A percentile compares a stretch with the other conserved stretches of the same genome.
Conservation (phyloP, 257 asterid species). For the Nicotiana sylvestris region DNA sequence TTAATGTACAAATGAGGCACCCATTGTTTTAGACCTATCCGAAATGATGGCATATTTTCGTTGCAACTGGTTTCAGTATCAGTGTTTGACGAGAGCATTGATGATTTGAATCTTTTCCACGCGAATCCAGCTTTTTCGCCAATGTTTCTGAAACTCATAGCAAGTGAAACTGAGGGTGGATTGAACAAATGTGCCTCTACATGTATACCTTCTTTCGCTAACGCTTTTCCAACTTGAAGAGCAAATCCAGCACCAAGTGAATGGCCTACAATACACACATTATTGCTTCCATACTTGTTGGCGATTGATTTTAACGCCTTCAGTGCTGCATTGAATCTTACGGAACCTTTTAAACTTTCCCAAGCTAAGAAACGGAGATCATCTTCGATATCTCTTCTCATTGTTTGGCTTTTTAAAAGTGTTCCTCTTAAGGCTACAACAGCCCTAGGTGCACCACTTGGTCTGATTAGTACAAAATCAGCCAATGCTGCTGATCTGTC, state of each 20-base stretch:
- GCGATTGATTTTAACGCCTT: constrained; percentile 42
- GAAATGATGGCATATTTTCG: not conserved
- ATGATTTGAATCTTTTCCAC: constrained; percentile 54
- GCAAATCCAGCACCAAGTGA: constrained; percentile 84
- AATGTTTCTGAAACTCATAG: constrained; percentile 49
- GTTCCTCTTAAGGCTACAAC: constrained; percentile 69
- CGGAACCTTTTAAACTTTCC: constrained; percentile 72
- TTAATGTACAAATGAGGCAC: constrained; percentile 66
- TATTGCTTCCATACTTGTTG: constrained; percentile 53
- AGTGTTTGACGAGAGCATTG: constrained; percentile 38
- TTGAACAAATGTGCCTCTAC: constrained; percentile 76
- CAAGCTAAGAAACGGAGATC: constrained; percentile 69
- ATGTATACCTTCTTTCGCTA: constrained; percentile 63
- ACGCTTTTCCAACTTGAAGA: constrained; percentile 64
- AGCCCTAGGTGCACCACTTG: constrained; percentile 71
- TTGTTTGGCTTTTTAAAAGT: constrained; percentile 59
- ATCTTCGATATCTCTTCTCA: constrained; percentile 70
- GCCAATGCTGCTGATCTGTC: constrained; percentile 67
- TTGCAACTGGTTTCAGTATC: constrained; percentile 12
- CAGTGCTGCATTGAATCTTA: constrained; percentile 43
- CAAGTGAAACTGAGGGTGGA: constrained; percentile 76
- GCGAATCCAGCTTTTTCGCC: constrained; percentile 57
- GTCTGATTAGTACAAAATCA: constrained; percentile 56
- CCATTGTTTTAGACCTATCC: constrained; percentile 58
- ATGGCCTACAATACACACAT: constrained; percentile 64